phyloP scores from a whole-genome alignment of 768 basidiomycete species.

The Phylloporus arenicola region DNA sequence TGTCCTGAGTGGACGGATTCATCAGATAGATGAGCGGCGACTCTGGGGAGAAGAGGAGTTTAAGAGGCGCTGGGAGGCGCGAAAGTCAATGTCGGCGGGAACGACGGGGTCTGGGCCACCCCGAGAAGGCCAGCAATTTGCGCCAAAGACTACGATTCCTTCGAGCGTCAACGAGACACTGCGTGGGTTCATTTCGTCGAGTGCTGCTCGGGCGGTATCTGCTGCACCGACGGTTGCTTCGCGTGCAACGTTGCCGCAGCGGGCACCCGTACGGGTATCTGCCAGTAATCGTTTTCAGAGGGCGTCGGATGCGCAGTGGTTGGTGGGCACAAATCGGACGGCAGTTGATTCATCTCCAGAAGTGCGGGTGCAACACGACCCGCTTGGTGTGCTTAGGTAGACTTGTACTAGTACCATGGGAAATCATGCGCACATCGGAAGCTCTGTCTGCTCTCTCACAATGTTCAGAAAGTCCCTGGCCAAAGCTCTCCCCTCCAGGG shows the following conservation, averaged over 20 bases:
- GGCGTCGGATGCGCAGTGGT: conserved; percentile 2
- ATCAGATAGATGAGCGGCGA: conserved; percentile 59
- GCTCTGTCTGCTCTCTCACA: conserved; percentile 14
- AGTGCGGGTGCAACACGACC: conserved; percentile 17
- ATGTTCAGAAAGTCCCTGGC: conserved; percentile 68
- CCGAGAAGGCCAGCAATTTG: conserved; percentile 15
- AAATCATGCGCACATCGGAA: conserved; percentile 21
- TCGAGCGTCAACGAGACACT: conserved; percentile 18
- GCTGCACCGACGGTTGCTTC: conserved; percentile 2
- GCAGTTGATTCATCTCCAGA: not conserved
- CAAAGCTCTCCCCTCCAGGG: conserved; percentile 29
- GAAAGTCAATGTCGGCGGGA: conserved; percentile 16
- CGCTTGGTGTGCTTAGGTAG: conserved; percentile 28
- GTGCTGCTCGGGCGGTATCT: conserved; percentile 4
- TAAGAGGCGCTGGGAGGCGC: conserved; percentile 33
- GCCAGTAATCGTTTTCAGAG: conserved; percentile 30
- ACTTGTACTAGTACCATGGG: conserved; percentile 12
- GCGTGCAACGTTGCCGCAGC: conserved; percentile 12
- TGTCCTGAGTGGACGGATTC: conserved; percentile 51
- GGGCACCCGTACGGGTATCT: conserved; percentile 23
- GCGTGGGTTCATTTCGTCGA: conserved; percentile 19
- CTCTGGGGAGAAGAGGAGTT: conserved; percentile 53
- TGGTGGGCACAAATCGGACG: not conserved
- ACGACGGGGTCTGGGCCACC: conserved; percentile 10
- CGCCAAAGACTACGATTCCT: conserved; percentile 8